These are phyloP conservation scores for Xylaria sp. DNA, from an alignment of 2,329 filamentous ascomycete species.

Conservation along the genomic window DNA sequence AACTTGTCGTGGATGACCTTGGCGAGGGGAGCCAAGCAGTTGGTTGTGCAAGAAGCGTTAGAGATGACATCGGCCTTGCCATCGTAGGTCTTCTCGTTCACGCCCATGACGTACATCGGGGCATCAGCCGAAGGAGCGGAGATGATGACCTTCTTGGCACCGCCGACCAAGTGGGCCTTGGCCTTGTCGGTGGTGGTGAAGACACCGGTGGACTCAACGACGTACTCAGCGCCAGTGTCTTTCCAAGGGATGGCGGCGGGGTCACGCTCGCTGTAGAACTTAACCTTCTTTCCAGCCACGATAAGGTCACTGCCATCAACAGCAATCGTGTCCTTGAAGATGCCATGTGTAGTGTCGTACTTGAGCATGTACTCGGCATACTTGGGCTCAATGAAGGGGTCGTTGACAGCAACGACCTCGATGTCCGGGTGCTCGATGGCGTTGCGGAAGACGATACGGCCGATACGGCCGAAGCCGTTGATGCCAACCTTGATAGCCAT, in stretches of 20 bases:
- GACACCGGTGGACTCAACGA: constrained; percentile 97
- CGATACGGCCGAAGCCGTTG: constrained; percentile 99
- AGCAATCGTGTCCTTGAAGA: constrained; percentile 92
- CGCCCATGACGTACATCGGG: constrained; percentile 99
- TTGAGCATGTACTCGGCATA: constrained; percentile 99
- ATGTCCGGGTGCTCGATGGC: constrained; percentile 89
- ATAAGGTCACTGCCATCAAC: constrained; percentile 76
- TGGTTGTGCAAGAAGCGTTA: constrained; percentile 99
- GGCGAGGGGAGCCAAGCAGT: constrained; percentile 98
- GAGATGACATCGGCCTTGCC: constrained; percentile 92
- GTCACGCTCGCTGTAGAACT: constrained; percentile 94
- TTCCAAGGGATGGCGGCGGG: constrained; percentile 90
- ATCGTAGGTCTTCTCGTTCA: constrained; percentile 96
- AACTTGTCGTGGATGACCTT: constrained; percentile 99
- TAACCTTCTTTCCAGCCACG: constrained; percentile 94
- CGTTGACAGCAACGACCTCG: constrained; percentile 96
- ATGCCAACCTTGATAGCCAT: constrained; percentile 85
- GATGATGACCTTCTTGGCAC: constrained; percentile 98
- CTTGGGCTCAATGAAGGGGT: constrained; percentile 97
- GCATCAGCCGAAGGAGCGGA: constrained; percentile 93
- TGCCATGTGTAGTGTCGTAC: constrained; percentile 97
- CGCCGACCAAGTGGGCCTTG: constrained; percentile 90
- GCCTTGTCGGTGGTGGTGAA: constrained; percentile 99
- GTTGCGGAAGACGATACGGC: constrained; percentile 99
- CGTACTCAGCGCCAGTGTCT: constrained; percentile 88